phyloP scores from a whole-genome alignment of 495 filamentous ascomycete genomes.

The Monascus purpureus region DNA sequence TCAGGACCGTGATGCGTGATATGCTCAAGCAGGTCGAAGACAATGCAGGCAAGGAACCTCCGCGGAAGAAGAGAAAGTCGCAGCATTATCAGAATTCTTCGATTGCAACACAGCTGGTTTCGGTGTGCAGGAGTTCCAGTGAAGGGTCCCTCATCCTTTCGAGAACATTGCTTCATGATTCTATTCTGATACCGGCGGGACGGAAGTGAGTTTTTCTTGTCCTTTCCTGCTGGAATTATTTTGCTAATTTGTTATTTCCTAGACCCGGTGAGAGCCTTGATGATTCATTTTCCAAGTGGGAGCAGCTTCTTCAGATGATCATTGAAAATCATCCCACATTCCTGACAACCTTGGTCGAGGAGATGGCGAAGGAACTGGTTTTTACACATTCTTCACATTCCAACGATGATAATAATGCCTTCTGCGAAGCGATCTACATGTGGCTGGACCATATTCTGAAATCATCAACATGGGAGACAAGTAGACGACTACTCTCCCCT shows the following conservation, averaged over 20 bases:
- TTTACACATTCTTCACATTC: constrained; percentile 8
- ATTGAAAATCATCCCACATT: constrained; percentile 16
- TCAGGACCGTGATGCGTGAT: constrained; percentile 9
- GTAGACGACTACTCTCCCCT: constrained; percentile 13
- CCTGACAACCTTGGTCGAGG: constrained; percentile 20
- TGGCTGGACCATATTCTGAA: constrained; percentile 29
- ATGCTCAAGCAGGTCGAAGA: constrained; percentile 9
- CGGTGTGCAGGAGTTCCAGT: constrained; percentile 12
- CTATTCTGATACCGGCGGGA: constrained; percentile 13
- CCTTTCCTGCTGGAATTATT: background rate
- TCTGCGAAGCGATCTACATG: constrained; percentile 18
- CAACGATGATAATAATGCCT: constrained; percentile 9
- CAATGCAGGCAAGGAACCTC: constrained; percentile 6
- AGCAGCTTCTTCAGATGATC: constrained; percentile 19
- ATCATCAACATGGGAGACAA: constrained; percentile 19
- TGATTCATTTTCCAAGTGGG: constrained; percentile 19
- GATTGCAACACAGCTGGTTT: constrained; percentile 14
- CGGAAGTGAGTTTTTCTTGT: constrained; percentile 17
- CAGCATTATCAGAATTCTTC: constrained; percentile 12
- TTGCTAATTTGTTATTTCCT: constrained; percentile 1
- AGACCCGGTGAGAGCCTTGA: constrained; percentile 23
- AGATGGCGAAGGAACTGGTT: constrained; percentile 19
- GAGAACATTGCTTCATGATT: constrained; percentile 15
- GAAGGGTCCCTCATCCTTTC: constrained; percentile 12
- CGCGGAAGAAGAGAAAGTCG: constrained; percentile 20